Evolutionary conservation across 2,329 filamentous ascomycete species (phyloP), one percentile per base, ranked within the genome.

Genomic region (Tolypocladium pustulatum): DNA sequence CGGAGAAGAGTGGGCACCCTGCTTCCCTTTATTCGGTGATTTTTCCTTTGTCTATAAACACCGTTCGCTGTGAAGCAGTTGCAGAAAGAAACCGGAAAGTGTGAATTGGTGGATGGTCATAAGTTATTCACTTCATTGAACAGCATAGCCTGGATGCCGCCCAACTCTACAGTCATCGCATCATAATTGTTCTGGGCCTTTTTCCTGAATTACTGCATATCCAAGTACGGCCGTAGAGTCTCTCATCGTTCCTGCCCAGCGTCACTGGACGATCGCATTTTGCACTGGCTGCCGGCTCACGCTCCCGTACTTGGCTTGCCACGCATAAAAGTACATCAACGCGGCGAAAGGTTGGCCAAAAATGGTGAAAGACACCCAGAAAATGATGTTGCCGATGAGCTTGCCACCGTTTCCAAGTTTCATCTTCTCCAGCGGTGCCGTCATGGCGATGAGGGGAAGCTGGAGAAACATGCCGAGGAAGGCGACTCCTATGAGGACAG

Each of bases 231-330:
- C 30, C 49, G 30, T 32, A 22, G 12, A 34, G 20, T 34, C 20
- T 3, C 30, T 22, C 49, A 20, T 34, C 6, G 4, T 53, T 34
- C 30, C 30, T 22, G 9, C 4, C 10, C 20, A 36, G 30, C 20
- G 49, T 36, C 8, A 53, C 30, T 13, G 20, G 20, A 46, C 20
- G n/a, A 10, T 34, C 34, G 7, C 36, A 6, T 20, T 43, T n/a
- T 58, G 60, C 3, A 61, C 40, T 62, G 69, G 63, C 56, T 71
- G 69, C 64, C 75, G 78, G 64, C 82, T 90, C 27, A 92, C 87
- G 66, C 87, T 91, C 15, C 94, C 94, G 70, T 96, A 97, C 76
- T 97, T 97, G 58, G 91, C 91, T 75, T 97, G 93, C 93, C 94
- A 99, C 1, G 92, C 92, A 71, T 97, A 97, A 72, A 97, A 99